Conservation (phyloP, 768 basidiomycete species). For the Mycena latifolia region DNA sequence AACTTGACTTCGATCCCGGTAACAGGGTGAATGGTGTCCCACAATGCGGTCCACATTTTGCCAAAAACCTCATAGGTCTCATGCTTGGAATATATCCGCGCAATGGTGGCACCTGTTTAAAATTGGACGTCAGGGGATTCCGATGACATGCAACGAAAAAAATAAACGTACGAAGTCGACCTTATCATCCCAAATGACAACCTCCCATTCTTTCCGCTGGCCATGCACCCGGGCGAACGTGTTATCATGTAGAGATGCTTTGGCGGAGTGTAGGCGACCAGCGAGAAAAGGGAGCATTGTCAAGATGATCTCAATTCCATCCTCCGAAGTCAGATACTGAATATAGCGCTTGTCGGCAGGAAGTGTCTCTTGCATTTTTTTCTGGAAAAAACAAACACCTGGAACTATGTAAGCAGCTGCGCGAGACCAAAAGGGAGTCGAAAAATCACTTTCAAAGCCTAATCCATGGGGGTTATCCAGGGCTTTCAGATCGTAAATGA, state of each 20-base stretch:
- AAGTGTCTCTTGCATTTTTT: constrained; percentile 8
- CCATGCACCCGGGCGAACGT: constrained; percentile 34
- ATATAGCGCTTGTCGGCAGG: constrained; percentile 30
- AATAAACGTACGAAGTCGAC: constrained; percentile 31
- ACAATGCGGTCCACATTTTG: constrained; percentile 34
- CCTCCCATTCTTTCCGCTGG: constrained; percentile 40
- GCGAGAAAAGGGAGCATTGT: constrained; percentile 35
- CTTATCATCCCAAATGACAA: constrained; percentile 36
- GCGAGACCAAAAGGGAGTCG: too few relatives aligned
- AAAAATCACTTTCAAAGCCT: too few relatives aligned
- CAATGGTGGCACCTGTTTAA: constrained; percentile 23
- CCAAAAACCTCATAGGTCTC: constrained; percentile 35
- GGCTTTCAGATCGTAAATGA: too few relatives aligned
- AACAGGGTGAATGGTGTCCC: constrained; percentile 32
- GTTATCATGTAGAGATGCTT: constrained; percentile 34
- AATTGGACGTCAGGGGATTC: neutral
- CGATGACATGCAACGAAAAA: too few relatives aligned
- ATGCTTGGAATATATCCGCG: constrained; percentile 33
- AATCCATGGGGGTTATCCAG: too few relatives aligned
- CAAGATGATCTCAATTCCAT: constrained; percentile 21
- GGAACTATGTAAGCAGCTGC: neutral
- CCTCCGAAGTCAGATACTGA: constrained; percentile 18
- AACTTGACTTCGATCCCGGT: constrained; percentile 35
- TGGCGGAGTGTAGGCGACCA: constrained; percentile 20
- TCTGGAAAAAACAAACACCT: constrained; percentile 19